Conservation (phyloP, 1,139 yeast genomes). For the Pichia sp. region DNA sequence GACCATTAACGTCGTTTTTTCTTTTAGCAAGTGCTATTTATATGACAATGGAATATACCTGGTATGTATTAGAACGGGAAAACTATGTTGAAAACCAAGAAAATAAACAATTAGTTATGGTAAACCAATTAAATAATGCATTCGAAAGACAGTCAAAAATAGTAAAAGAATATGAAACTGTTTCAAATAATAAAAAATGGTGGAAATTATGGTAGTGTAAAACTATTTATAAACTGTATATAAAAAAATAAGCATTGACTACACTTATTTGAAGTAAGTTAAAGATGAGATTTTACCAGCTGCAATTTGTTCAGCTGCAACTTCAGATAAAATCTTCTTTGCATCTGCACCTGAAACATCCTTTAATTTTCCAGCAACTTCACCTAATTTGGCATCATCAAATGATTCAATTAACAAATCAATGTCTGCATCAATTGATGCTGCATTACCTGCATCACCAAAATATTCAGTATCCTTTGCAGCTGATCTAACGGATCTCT, state of each 20-base stretch:
- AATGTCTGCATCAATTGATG: slow-evolving; percentile 70
- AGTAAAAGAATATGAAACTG: slow-evolving; percentile 4
- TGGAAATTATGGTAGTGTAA: slow-evolving; percentile 9
- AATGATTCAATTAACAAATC: slow-evolving; percentile 72
- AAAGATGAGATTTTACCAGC: slow-evolving; percentile 13
- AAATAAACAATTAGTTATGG: slow-evolving; percentile 18
- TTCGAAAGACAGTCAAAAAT: slow-evolving; percentile 20
- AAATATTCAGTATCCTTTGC: slow-evolving; percentile 83
- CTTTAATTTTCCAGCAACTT: slow-evolving; percentile 54
- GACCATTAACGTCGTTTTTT: slow-evolving; percentile 26
- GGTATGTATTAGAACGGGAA: slow-evolving; percentile 26
- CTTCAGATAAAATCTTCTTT: slow-evolving; percentile 37
- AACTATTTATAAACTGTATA: not conserved
- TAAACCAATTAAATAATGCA: slow-evolving; percentile 20
- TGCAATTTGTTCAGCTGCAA: slow-evolving; percentile 30
- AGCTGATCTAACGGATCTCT: slow-evolving; percentile 80
- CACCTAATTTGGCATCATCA: slow-evolving; percentile 68
- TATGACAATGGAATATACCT: slow-evolving; percentile 24
- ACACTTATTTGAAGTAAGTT: slow-evolving; percentile 9
- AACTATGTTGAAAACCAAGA: slow-evolving; percentile 21
- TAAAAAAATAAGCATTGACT: not conserved
- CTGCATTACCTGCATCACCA: slow-evolving; percentile 64
- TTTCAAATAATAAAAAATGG: slow-evolving; percentile 1
- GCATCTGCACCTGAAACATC: slow-evolving; percentile 37
- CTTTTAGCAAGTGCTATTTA: slow-evolving; percentile 26